phyloP scores from a whole-genome alignment of 2,329 filamentous ascomycete genomes.

The Fusarium phyllophilum region DNA sequence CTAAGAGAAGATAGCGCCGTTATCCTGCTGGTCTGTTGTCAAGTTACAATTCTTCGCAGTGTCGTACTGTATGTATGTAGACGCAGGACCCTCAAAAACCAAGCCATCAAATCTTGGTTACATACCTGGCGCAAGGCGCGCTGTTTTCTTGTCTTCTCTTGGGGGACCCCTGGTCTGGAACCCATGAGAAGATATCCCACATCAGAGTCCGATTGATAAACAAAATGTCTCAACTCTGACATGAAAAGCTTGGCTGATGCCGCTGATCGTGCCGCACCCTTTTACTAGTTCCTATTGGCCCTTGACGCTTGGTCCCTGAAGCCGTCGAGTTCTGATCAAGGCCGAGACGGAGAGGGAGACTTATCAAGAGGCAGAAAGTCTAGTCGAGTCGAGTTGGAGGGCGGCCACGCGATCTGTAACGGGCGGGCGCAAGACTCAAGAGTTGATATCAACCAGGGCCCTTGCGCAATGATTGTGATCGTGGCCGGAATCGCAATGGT shows the following conservation, averaged over 20 bases:
- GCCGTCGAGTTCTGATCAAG: neutral
- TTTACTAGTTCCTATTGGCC: constrained; percentile 6
- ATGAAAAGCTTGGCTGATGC: constrained; percentile 1
- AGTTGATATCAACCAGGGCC: constrained; percentile 27
- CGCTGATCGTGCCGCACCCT: neutral
- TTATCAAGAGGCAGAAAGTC: neutral
- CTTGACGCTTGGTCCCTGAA: constrained; percentile 19
- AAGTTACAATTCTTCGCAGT: neutral
- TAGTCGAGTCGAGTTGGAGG: constrained; percentile 25
- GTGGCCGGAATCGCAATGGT: constrained; percentile 33
- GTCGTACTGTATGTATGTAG: neutral
- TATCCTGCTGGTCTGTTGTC: constrained; percentile 34
- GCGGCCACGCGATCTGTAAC: constrained; percentile 32
- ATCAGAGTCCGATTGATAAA: constrained; percentile 27
- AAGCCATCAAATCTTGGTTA: neutral
- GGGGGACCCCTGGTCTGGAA: neutral
- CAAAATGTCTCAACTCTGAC: constrained; percentile 3
- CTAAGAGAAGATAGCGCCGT: constrained; percentile 34
- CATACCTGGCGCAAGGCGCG: constrained; percentile 15
- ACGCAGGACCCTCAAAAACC: constrained; percentile 11
- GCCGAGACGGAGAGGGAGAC: neutral
- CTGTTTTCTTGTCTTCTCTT: neutral
- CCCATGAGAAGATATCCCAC: constrained; percentile 1
- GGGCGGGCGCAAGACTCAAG: constrained; percentile 36
- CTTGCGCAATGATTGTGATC: constrained; percentile 30